Base-by-base conservation (phyloP, 192 early-diverging fungal genomes). In the Jimgerdemannia flammicorona region DNA sequence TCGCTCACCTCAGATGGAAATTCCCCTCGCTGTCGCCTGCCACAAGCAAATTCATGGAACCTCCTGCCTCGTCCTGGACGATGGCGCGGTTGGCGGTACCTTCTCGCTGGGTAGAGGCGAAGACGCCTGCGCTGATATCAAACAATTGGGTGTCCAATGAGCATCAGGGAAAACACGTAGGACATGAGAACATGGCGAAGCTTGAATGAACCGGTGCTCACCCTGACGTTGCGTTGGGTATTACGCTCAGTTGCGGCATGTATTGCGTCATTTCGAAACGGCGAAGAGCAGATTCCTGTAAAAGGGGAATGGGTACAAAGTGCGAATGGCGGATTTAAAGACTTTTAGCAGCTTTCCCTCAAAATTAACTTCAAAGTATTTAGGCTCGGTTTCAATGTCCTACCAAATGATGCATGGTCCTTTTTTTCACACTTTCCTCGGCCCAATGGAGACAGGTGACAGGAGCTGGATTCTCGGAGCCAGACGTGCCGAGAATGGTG, bases 1-100 rank as follows among this genome's bases (percentile, higher is more conserved):
- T 69, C 44, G 17, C 10, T n/a, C 18, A 76, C 76, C 76, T 77
- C 66, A 77, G 17, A 77, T 77, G 72, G n/a, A 77, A 69, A 69
- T 77, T 74, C 4, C 76, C 76, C 14, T 44, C 19, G 7, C 44
- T n/a, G 19, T 77, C 76, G 3, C 76, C 76, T 8, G 76, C 76
- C 64, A 77, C 39, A 40, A 77, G 67, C 40, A 77, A 39, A 74
- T 73, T 68, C 42, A 73, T 74, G 39, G 72, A 20, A 39, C 63
- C 64, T 17, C 29, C 65, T n/a, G 20, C 19, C 42, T 73, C 71
- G 54, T 77, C 71, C 8, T 77, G 71, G n/a, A 59, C 49, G 14
- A 59, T 59, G 49, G 49, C 49, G 49, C 49, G 49, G 49, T 14
- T 59, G 49, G 49, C 49, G 49, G 49, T 59, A 59, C 49, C 49